These are phyloP conservation scores for Plasmodium reichenowi DNA, from an alignment of 169 alveolate species.

Conservation along the genomic window DNA sequence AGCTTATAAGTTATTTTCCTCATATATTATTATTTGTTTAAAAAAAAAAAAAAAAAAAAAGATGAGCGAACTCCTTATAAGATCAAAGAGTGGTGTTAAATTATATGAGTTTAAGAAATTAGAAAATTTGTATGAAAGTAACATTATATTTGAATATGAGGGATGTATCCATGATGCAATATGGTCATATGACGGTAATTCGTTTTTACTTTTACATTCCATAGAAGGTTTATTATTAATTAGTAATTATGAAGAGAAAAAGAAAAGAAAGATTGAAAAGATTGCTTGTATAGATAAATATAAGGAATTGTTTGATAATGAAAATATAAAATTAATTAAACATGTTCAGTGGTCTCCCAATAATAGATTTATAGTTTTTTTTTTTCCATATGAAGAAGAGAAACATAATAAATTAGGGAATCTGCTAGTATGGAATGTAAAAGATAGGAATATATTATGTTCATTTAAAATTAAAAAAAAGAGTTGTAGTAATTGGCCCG, in stretches of 20 bases:
- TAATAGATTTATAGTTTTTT: slow-evolving; percentile 47
- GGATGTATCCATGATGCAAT: slow-evolving; percentile 67
- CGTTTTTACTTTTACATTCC: slow-evolving; percentile 51
- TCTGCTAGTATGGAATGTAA: slow-evolving; percentile 15
- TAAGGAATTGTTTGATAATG: slow-evolving; percentile 30
- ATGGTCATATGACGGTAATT: slow-evolving; percentile 62
- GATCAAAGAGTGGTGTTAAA: slow-evolving; percentile 62
- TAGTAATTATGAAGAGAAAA: slow-evolving; percentile 5
- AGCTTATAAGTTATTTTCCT: not conserved
- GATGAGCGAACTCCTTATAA: slow-evolving; percentile 58
- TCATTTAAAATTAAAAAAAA: slow-evolving; percentile 58
- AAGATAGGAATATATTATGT: slow-evolving; percentile 21
- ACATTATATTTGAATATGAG: slow-evolving; percentile 45
- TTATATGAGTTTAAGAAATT: slow-evolving; percentile 34
- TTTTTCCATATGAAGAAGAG: slow-evolving; percentile 50
- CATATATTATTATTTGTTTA: too few species aligned
- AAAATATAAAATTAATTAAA: slow-evolving; percentile 29
- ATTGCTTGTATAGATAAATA: slow-evolving; percentile 27
- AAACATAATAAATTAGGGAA: slow-evolving; percentile 19
- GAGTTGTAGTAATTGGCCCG: slow-evolving; percentile 59
- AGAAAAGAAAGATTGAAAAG: not conserved
- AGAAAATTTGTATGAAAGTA: slow-evolving; percentile 15
- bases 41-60: slow-evolving; percentile 2
- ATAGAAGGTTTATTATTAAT: slow-evolving; percentile 40
- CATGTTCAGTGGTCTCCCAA: slow-evolving; percentile 73